These are phyloP conservation scores for Entrophospora sp. DNA, from an alignment of 192 early-diverging fungal genomes.

Conservation along the genomic window DNA sequence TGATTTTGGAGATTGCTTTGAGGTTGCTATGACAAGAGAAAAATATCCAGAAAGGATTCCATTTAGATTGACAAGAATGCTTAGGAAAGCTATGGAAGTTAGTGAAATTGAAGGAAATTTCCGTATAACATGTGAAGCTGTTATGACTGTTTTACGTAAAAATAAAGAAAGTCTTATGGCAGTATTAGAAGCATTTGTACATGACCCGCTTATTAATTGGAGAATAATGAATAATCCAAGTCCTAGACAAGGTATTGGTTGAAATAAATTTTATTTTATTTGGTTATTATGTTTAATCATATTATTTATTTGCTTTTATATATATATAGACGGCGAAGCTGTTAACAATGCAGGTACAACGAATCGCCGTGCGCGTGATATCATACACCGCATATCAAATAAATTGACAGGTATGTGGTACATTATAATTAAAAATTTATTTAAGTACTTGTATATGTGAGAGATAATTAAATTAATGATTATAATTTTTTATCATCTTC, in stretches of 20 bases:
- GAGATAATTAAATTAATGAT: background rate
- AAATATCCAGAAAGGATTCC: constrained; percentile 97
- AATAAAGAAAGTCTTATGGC: constrained; percentile 98
- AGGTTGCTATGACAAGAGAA: constrained; percentile 92
- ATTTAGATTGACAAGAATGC: constrained; percentile 97
- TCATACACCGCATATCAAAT: constrained; percentile 85
- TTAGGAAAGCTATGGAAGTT: constrained; percentile 97
- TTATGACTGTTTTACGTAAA: constrained; percentile 87
- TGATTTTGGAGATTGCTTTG: constrained; percentile 97
- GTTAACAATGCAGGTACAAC: constrained; percentile 46
- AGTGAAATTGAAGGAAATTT: constrained; percentile 94
- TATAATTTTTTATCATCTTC: background rate
- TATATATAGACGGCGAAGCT: constrained; percentile 31
- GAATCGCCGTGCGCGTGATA: constrained; percentile 71
- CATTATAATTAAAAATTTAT: background rate
- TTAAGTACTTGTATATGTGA: background rate
- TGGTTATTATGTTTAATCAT: background rate
- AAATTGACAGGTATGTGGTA: constrained; percentile 65
- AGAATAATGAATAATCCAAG: constrained; percentile 52
- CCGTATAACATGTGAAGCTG: constrained; percentile 89
- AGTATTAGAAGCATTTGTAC: constrained; percentile 94
- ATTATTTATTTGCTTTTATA: background rate
- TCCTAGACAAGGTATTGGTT: constrained; percentile 28
- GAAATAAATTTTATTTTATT: background rate
- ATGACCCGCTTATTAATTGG: constrained; percentile 94